Evolutionary conservation across 108 stramenopile species (phyloP), one percentile per base, ranked within the genome.

Genomic region (Cyclotella baltica): DNA sequence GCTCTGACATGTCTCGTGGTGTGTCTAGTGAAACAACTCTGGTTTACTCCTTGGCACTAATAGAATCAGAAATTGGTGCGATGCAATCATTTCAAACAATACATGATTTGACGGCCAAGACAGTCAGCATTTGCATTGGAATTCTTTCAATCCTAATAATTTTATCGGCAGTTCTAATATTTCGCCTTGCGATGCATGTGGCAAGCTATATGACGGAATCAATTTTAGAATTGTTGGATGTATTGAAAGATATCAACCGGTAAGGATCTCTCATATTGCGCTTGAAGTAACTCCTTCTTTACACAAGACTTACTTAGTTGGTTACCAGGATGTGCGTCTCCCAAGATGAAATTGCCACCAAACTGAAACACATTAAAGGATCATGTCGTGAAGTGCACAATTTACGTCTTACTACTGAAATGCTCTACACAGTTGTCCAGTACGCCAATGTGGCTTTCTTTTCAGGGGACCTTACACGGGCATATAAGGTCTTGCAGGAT

Each of bases 361-460:
- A 85, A 5, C 61, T 89, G 40, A 38, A 29, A 9, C 3, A 37
- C 20, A 25, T 63, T 65, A 67, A 81, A 18, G 89, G 89, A 9
- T 85, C 85, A 10, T 83, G 75, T 16, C 37, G 77, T 20, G 87
- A 88, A 65, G 77, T 77, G 10, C 68, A 82, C 48, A 74, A 78
- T 43, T 85, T 90, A 28, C 86, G 86, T 63, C 66, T 40, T 3
- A 77, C 87, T 10, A 75, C 88, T 61, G 78, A 87, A 46, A 87
- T 76, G 50, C 75, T 90, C 30, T 85, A 85, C 78, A 83, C 85
- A 38, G 67, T 87, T 35, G 78, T 90, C 15, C 64, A 74, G 15
- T 67, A 85, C 28, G 84, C 90, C 0, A 90, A 90, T 53, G 46
- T 67, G 16, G 86, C 87, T 0, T 90, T 90, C 66, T 90, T 80